Evolutionary conservation across 441 rosid genomes (phyloP).

Genomic region (Arabidopsis lyrata): DNA sequence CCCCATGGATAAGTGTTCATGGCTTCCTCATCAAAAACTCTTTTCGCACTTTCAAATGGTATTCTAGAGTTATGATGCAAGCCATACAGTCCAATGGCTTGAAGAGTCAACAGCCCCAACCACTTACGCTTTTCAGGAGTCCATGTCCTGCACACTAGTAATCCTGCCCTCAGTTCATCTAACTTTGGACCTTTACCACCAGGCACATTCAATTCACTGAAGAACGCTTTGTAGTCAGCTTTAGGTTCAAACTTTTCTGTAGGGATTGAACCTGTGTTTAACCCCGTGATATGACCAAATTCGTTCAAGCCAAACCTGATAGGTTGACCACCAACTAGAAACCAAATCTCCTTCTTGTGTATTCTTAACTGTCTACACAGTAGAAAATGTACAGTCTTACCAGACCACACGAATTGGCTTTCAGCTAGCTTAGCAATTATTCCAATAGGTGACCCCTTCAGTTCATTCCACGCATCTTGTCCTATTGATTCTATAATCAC

Average conservation of each 20-base stretch:
- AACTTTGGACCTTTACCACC: not conserved
- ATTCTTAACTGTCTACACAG: no score
- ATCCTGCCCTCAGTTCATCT: not conserved
- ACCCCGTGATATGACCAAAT: not conserved
- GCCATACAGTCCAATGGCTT: not conserved
- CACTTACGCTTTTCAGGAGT: not conserved
- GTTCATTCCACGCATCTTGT: no score
- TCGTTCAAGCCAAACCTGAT: not conserved
- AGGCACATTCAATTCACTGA: not conserved
- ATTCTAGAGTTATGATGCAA: no score
- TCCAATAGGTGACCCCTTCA: no score
- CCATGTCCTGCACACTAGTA: not conserved
- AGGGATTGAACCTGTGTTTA: not conserved
- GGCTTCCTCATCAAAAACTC: no score
- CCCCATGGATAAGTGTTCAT: no score
- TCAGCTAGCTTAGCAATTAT: no score
- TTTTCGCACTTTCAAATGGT: no score
- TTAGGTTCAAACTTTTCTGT: not conserved
- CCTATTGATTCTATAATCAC: no score
- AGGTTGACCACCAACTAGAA: not conserved
- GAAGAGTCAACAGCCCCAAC: not conserved
- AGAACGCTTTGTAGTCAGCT: not conserved
- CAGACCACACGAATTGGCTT: no score
- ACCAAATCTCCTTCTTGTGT: no score
- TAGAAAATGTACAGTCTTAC: no score